These are phyloP conservation scores for Penicillium coprophilum DNA, from an alignment of 495 filamentous ascomycete species.

Conservation along the genomic window DNA sequence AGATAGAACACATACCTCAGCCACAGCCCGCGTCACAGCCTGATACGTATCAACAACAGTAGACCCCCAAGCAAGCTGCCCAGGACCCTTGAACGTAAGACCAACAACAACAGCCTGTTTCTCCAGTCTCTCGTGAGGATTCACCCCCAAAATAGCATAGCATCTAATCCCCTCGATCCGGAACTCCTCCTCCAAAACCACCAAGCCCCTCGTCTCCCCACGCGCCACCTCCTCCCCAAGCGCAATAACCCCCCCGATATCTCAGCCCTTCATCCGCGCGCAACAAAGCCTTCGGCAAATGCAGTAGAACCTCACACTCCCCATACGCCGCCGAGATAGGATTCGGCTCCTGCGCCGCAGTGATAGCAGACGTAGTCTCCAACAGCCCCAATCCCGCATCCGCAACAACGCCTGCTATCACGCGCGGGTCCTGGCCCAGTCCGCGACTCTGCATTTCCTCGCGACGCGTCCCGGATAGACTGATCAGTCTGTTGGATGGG, in stretches of 20 bases:
- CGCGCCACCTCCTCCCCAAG: conserved; percentile 28
- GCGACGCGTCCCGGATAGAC: conserved; percentile 33
- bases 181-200: conserved; percentile 48
- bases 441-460: conserved; percentile 34
- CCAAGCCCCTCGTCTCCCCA: conserved; percentile 27
- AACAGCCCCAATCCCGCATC: conserved; percentile 40
- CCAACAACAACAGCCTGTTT: conserved; percentile 56
- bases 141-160: conserved; percentile 55
- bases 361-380: conserved; percentile 41
- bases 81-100: conserved; percentile 45
- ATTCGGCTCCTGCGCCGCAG: conserved; percentile 17
- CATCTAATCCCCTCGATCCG: conserved; percentile 46
- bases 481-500: conserved; percentile 31
- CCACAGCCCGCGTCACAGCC: conserved; percentile 44
- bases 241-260: conserved; percentile 42
- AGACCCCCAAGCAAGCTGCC: conserved; percentile 42
- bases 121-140: conserved; percentile 57
- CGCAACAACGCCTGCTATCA: conserved; percentile 41
- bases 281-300: conserved; percentile 45
- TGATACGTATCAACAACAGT: conserved; percentile 46
- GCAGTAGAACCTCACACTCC: conserved; percentile 41
- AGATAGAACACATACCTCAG: conserved; percentile 38
- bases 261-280: conserved; percentile 43
- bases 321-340: conserved; percentile 38
- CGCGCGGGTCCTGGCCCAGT: conserved; percentile 37